phyloP scores from a whole-genome alignment of 305 asterid species.

The Fraxinus velutina region DNA sequence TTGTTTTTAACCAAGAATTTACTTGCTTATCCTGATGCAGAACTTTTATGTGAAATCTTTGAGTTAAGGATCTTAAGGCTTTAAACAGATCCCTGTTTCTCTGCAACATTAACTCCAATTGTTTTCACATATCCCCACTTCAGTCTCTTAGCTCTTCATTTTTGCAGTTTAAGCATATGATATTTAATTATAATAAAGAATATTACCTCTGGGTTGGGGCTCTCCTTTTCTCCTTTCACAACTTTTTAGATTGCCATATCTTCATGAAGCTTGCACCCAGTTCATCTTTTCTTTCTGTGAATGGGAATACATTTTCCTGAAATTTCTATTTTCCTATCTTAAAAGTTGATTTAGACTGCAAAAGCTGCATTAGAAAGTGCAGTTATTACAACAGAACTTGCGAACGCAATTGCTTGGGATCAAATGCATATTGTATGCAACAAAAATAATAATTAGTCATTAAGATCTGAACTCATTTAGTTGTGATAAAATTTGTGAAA shows the following conservation, averaged over 20 bases:
- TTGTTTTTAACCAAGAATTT: constrained; percentile 13
- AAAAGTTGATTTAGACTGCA: neutral
- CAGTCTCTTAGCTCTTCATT: neutral
- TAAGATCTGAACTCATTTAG: neutral
- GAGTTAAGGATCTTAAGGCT: neutral
- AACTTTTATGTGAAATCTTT: neutral
- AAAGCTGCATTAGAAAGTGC: neutral
- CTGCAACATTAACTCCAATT: neutral
- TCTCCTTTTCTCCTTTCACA: neutral
- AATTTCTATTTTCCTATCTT: neutral
- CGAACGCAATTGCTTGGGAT: neutral
- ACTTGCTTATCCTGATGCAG: neutral
- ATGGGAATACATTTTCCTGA: neutral
- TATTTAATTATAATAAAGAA: neutral
- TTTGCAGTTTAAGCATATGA: neutral
- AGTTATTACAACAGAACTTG: neutral
- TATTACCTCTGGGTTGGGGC: neutral
- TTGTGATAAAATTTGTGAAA: neutral
- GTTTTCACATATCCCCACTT: neutral
- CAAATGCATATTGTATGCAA: neutral
- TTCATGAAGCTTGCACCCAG: neutral
- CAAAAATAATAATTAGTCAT: neutral
- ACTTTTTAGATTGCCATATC: neutral
- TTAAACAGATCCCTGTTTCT: neutral
- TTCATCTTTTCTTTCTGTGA: neutral